Evolutionary conservation across 257 asterid genomes (phyloP).

Genomic region (Apocynum venetum): DNA sequence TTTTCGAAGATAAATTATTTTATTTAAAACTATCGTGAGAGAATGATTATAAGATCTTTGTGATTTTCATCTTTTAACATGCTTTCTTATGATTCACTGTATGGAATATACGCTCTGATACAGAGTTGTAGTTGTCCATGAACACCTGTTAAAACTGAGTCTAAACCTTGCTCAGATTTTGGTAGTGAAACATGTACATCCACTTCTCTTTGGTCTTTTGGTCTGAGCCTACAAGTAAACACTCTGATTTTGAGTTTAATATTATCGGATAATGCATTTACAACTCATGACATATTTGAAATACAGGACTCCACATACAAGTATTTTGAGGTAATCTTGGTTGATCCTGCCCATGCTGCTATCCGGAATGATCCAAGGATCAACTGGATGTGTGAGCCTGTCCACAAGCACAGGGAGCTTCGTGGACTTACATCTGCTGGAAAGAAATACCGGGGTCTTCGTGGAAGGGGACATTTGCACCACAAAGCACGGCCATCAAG

Average conservation of each 20-base stretch:
- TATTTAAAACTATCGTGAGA: not conserved
- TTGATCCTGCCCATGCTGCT: conserved; percentile 21
- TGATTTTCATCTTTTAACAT: not conserved
- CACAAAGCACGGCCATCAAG: conserved; percentile 29
- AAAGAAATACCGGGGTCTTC: conserved; percentile 29
- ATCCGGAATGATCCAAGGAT: conserved; percentile 26
- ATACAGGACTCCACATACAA: conserved; percentile 27
- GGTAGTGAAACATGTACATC: not conserved
- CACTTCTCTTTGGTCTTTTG: not conserved
- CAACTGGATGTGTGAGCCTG: conserved; percentile 21
- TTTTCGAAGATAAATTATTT: not conserved
- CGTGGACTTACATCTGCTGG: conserved; percentile 29
- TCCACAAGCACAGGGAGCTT: conserved; percentile 27
- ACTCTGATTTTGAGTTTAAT: not conserved
- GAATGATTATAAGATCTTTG: not conserved
- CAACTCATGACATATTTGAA: not conserved
- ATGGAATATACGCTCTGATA: not conserved
- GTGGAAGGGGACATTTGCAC: conserved; percentile 20
- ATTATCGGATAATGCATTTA: not conserved
- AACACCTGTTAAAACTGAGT: no score
- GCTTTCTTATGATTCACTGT: not conserved
- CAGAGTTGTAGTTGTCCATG: no score
- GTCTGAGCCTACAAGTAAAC: not conserved
- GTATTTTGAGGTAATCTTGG: conserved; percentile 22
- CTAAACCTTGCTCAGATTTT: not conserved